phyloP scores from a whole-genome alignment of 352 stramenopile species.

The Phytopythium sindhum region DNA sequence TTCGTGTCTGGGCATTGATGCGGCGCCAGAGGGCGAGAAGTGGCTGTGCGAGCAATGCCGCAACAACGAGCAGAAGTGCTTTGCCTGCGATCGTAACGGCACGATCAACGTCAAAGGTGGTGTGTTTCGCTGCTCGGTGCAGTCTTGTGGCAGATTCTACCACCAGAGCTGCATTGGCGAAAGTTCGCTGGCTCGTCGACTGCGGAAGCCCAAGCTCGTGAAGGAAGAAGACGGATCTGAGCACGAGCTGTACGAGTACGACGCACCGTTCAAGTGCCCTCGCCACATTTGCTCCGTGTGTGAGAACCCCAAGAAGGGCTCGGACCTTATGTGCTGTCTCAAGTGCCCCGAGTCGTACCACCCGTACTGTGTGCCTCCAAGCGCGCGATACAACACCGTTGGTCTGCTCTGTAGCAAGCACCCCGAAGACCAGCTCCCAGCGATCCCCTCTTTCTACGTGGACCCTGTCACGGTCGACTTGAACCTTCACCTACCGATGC shows the following conservation, averaged over 20 bases:
- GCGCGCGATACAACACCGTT: constrained; percentile 90
- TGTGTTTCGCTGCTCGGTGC: constrained; percentile 70
- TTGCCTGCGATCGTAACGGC: constrained; percentile 86
- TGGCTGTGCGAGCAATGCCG: constrained; percentile 92
- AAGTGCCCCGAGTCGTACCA: constrained; percentile 93
- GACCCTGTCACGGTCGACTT: constrained; percentile 77
- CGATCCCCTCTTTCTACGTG: constrained; percentile 72
- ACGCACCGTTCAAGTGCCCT: constrained; percentile 86
- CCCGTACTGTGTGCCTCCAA: constrained; percentile 89
- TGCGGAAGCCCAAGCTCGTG: constrained; percentile 31
- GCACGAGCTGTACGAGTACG: constrained; percentile 57
- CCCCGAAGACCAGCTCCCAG: constrained; percentile 61
- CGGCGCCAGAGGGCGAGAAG: constrained; percentile 56
- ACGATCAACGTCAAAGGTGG: constrained; percentile 83
- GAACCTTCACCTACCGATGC: constrained; percentile 65
- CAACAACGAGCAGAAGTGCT: constrained; percentile 85
- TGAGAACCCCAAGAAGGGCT: constrained; percentile 68
- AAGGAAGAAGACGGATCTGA: constrained; percentile 23
- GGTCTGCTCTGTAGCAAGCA: constrained; percentile 91
- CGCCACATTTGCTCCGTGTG: constrained; percentile 83
- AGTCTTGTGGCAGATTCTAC: constrained; percentile 81
- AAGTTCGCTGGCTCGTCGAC: constrained; percentile 55
- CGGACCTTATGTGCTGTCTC: constrained; percentile 88
- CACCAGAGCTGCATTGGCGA: constrained; percentile 74
- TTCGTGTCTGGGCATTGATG: constrained; percentile 83